These are phyloP conservation scores for Umbelopsis ramanniana DNA, from an alignment of 192 early-diverging fungal species.

Conservation along the genomic window DNA sequence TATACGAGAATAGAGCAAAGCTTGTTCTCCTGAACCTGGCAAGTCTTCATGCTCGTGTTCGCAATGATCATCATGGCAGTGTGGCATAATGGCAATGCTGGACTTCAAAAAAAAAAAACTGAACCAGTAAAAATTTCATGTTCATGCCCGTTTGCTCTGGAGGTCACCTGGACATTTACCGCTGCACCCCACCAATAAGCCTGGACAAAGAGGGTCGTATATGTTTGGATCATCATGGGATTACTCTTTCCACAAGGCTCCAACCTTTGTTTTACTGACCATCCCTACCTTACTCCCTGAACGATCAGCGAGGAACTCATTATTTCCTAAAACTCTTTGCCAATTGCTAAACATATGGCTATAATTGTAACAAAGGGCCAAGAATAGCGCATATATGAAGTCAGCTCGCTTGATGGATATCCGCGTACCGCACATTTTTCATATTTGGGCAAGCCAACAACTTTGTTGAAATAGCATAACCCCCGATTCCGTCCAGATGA, in stretches of 20 bases:
- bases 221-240: background rate
- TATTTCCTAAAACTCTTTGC: background rate
- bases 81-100: slow-evolving; percentile 24
- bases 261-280: background rate
- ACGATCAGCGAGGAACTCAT: background rate
- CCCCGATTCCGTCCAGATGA: too few relatives aligned
- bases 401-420: background rate
- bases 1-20: slow-evolving; percentile 79
- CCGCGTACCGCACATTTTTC: background rate
- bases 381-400: background rate
- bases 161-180: too few relatives aligned
- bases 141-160: too few relatives aligned
- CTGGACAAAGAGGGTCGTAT: too few relatives aligned
- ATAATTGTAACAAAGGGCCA: background rate
- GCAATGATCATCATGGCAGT: slow-evolving; percentile 53
- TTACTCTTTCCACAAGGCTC: background rate
- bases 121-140: too few relatives aligned
- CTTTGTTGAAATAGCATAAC: background rate
- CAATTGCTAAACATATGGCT: background rate
- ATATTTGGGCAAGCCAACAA: background rate
- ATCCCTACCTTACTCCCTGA: background rate
- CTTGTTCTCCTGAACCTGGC: slow-evolving; percentile 64
- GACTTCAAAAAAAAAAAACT: too few relatives aligned
- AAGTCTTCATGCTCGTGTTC: slow-evolving; percentile 75
- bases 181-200: too few relatives aligned